Base-by-base conservation (phyloP, 208 protist species). In the Crithidia mellificae region DNA sequence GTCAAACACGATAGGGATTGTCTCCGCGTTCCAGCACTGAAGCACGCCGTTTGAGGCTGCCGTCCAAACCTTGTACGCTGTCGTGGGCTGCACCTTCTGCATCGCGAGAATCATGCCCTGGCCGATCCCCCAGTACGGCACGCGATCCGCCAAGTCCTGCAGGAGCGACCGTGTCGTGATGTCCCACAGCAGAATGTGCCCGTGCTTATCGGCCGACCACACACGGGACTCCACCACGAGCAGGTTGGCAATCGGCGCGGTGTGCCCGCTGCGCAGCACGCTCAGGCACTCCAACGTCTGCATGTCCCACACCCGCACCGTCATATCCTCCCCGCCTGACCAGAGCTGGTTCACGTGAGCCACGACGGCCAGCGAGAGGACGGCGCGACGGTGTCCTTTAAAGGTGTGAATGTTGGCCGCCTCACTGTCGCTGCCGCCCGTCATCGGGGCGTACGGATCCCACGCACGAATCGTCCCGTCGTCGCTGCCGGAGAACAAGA, bases 11-110 rank as follows among this genome's bases (percentile, higher is more conserved):
- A 92, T 80, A 6, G 90, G 84, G 25, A 81, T 64, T 29, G 87
- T 88, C 58, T 95, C 87, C 15, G 84, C 90, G 67, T 92, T 92
- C 85, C 87, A 95, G 81, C 87, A 93, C 72, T 93, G 87, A 57
- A 93, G 70, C 9, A 86, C 57, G 30, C 90, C 90, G 47, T 65
- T 79, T 32, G 84, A 80, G 11, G 77, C 74, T 2, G 82, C 70
- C 14, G 82, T 90, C 86, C 90, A 95, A 27, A 93, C 80, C 50
- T 87, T 86, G 76, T 86, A 93, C n/a, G 77, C 71, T 5, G 75
- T 76, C 2, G 63, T 80, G 11, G 68, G 77, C 69, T 85, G 73
- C 52, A 88, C 77, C 59, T 84, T 87, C 63, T 82, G 73, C 63
- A 94, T 91, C 17, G 64, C 54, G 12, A 89, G 63, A 4, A 90